Base-by-base conservation (phyloP, 352 stramenopile species). In the Pythium utonaiense region DNA sequence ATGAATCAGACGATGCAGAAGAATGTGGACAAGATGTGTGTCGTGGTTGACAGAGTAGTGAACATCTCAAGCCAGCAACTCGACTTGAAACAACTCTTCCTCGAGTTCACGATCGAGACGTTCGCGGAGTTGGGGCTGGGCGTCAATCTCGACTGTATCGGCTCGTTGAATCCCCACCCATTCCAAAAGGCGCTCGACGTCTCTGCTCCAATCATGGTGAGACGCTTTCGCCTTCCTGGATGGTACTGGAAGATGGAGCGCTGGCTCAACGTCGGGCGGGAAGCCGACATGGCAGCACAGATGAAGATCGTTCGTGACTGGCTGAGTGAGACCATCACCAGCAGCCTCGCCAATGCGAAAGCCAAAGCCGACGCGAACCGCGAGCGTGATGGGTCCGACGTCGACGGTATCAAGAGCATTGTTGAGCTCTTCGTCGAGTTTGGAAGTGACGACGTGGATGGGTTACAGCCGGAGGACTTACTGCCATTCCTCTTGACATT, bases 401-500 rank as follows among this genome's bases (percentile, higher is more conserved):
- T 38, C 62, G 54, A 33, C 27, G 30, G 30, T 31, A 24, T 50
- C 28, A 62, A 62, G 53, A 54, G 54, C 33, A 16, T 62, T 6
- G 31, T 62, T 21, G 41, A 69, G 33, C 48, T 69, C 14, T 60
- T 64, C 22, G 16, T 62, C 0, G 49, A 70, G 22, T 17, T 54
- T 7, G 53, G 57, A 12, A 24, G 21, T 0, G 55, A 71, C 22
- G 63, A 53, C 6, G 49, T 30, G 6, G 69, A 64, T 3, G 70
- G 64, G 1, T 21, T 84, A 19, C 66, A 77, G 9, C 63, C 71
- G 9, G 80, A 79, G 45, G 83, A 84, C 55, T 64, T 96, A 19
- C 44, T 78, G 5, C 77, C 93, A 19, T 69, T 96, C n/a, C 66
- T 86, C 6, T 70, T 93, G 9, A 75, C 74, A 2, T 77, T 95